Evolutionary conservation across 495 filamentous ascomycete genomes (phyloP).

Genomic region (Penicillium pulvis): DNA sequence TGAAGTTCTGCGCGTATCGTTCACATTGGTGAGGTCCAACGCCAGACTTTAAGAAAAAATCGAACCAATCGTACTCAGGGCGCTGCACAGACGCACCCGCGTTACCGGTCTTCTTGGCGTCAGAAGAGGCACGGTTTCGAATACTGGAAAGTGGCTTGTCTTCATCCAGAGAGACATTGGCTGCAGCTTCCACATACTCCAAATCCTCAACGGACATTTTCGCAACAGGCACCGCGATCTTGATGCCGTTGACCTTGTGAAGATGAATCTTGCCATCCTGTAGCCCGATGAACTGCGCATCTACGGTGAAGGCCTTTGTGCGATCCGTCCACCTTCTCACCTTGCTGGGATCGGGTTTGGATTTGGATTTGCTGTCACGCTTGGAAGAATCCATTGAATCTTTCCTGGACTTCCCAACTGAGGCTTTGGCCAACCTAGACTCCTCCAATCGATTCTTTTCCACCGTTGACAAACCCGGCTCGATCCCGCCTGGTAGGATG

Average conservation of each 20-base stretch:
- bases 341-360: conserved; percentile 83
- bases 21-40: conserved; percentile 91
- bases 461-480: conserved; percentile 69
- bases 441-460: conserved; percentile 87
- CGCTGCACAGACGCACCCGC: conserved; percentile 59
- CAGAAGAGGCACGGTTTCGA: conserved; percentile 30
- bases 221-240: conserved; percentile 90
- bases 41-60: conserved; percentile 92
- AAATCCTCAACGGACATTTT: conserved; percentile 97
- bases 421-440: conserved; percentile 74
- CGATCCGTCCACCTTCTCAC: conserved; percentile 93
- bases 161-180: conserved; percentile 90
- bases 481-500: conserved; percentile 53
- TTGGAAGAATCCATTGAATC: conserved; percentile 61
- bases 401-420: conserved; percentile 60
- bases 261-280: conserved; percentile 94
- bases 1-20: conserved; percentile 86
- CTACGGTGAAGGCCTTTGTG: conserved; percentile 92
- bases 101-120: conserved; percentile 28
- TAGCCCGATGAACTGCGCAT: conserved; percentile 93
- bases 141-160: conserved; percentile 93
- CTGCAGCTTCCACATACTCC: conserved; percentile 86
- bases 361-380: conserved; percentile 65
- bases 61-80: conserved; percentile 93
- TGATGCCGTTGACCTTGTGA: conserved; percentile 96